Conservation (phyloP, 1,284 basidiomycete species). For the Ustilago hordei region DNA sequence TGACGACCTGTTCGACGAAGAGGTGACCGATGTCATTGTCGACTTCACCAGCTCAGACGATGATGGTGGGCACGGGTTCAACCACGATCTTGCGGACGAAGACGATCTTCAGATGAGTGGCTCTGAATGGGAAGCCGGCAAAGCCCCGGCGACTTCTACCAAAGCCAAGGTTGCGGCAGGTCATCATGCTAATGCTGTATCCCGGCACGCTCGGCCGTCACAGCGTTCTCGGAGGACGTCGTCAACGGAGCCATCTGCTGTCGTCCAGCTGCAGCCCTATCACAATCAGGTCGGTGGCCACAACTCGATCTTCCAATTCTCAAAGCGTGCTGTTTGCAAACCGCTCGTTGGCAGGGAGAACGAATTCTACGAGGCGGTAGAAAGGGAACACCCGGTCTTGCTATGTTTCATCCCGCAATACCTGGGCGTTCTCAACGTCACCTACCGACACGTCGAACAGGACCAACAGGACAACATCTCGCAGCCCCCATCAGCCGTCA, state of each 20-base stretch:
- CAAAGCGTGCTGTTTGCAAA: constrained; percentile 98
- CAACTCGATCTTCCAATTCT: constrained; percentile 97
- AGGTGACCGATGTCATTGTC: constrained; percentile 20
- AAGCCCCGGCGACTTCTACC: background rate
- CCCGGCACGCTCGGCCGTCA: constrained; percentile 10
- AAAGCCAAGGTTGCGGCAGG: background rate
- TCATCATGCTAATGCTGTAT: constrained; percentile 1
- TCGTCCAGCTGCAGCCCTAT: constrained; percentile 92
- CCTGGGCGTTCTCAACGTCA: constrained; percentile 97
- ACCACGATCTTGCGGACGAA: constrained; percentile 38
- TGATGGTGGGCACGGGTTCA: constrained; percentile 15
- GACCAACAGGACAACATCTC: constrained; percentile 13
- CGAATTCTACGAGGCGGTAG: constrained; percentile 96
- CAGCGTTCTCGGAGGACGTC: constrained; percentile 13
- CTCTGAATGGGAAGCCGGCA: constrained; percentile 40
- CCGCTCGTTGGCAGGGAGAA: constrained; percentile 96
- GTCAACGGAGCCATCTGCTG: constrained; percentile 47
- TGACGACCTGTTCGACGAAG: constrained; percentile 18
- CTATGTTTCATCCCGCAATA: constrained; percentile 95
- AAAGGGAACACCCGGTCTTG: constrained; percentile 88
- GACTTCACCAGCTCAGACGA: constrained; percentile 36
- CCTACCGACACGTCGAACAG: constrained; percentile 74
- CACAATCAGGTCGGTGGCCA: constrained; percentile 98
- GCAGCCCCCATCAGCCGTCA: background rate
- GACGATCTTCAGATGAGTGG: constrained; percentile 52